Evolutionary conservation across 1,139 yeast species (phyloP).

Genomic region (Diutina mesorugosa): DNA sequence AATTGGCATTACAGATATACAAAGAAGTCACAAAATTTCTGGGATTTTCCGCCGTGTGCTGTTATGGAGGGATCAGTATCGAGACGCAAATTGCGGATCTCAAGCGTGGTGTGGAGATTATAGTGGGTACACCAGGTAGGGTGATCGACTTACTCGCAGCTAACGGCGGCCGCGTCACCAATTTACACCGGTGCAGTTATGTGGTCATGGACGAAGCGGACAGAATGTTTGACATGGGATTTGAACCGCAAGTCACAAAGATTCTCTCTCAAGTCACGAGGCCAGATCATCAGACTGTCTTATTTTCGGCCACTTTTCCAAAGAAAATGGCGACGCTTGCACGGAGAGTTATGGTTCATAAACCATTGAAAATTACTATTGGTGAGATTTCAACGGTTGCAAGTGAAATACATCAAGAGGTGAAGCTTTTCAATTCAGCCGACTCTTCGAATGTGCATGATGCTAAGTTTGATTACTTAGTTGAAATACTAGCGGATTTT

Average conservation of each 20-base stretch:
- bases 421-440: constrained; percentile 36
- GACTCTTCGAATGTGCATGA: constrained; percentile 10
- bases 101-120: constrained; percentile 66
- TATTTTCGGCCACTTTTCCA: constrained; percentile 93
- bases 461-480: constrained; percentile 38
- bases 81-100: constrained; percentile 72
- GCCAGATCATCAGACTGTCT: constrained; percentile 83
- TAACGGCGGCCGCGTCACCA: constrained; percentile 68
- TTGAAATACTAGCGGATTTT: constrained; percentile 33
- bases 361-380: constrained; percentile 67
- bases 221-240: constrained; percentile 93
- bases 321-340: constrained; percentile 69
- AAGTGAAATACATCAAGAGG: constrained; percentile 62
- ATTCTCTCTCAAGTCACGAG: constrained; percentile 57
- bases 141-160: constrained; percentile 81
- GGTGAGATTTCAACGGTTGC: constrained; percentile 82
- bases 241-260: constrained; percentile 90
- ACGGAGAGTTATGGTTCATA: constrained; percentile 32
- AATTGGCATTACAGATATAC: constrained; percentile 74
- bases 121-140: constrained; percentile 95
- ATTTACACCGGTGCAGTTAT: constrained; percentile 58
- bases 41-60: constrained; percentile 49
- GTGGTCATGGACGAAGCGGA: constrained; percentile 94
- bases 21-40: constrained; percentile 55
- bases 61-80: constrained; percentile 90